Evolutionary conservation across 768 basidiomycete genomes (phyloP), one percentile per base, ranked within the genome.

Genomic region (Tremella mesenterica): DNA sequence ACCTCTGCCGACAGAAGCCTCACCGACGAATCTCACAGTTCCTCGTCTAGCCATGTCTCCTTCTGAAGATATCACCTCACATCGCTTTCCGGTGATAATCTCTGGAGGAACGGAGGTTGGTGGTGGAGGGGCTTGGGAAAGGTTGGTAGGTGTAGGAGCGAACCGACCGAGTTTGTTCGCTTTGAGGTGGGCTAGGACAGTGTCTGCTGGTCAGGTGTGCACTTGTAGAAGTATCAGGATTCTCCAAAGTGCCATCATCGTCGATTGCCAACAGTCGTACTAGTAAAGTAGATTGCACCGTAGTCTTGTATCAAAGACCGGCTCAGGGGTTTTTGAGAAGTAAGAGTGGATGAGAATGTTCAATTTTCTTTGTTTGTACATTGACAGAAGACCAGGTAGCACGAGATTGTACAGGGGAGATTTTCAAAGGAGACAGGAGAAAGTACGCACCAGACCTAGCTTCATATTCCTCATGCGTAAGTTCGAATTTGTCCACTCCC

Each of bases 401-500:
- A 6, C 1, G n/a, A 25, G 26, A 34, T 48, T 48, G 33, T 31
- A 4, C n/a, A 21, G 27, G 26, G n/a, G 34, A 20, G 12, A 25
- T 10, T 29, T 20, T n/a, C n/a, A n/a, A n/a, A n/a, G n/a, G n/a
- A n/a, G n/a, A n/a, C n/a, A n/a, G n/a, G n/a, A 4, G 31, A 41
- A n/a, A n/a, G n/a, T n/a, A 64, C 73, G 34, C 58, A 90, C 92
- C 91, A 75, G 80, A 76, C 62, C 91, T 76, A 65, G 81, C 75
- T 21, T 83, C 88, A 66, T 97, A 97, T 52, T 85, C 88, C 3
- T 81, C 81, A 3, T 83, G 79, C 7, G 82, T 83, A 47, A 97
- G 73, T 76, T 95, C 93, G 60, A 90, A 97, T 71, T 96, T 95
- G 25, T 95, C 84, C 1, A 95, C 89, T 73, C 84, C 81, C 0